Evolutionary conservation across 192 early-diverging fungal genomes (phyloP), one percentile per base, ranked within the genome.

Genomic region (Allomyces arbusculus): DNA sequence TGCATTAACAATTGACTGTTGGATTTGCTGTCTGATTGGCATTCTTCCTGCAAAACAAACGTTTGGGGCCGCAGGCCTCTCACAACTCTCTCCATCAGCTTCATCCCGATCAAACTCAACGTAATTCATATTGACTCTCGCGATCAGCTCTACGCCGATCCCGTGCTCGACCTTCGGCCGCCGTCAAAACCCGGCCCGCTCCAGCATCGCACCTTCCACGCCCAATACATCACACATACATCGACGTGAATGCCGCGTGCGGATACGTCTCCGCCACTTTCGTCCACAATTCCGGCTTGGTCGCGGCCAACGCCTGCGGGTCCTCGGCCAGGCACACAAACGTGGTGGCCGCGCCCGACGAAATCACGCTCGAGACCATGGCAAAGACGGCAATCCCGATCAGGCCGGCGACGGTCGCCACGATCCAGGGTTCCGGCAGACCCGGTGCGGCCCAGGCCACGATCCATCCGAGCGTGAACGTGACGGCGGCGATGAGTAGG

Each of bases 251-350:
- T 16, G 50, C 50, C 50, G 50, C 50, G 20, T 58, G 16, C 64
- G 72, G 74, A 68, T 77, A 74, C 4, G 67, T 65, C 68, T 69
- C 65, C 23, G 66, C 61, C 43, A 84, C 76, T 23, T 73, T 66
- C 28, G 76, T 63, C 62, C 72, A 84, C 25, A 85, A 72, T 16
- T 78, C 76, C 11, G 83, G 82, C 67, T 86, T 83, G n/a, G 84
- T 82, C 23, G 70, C 69, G 61, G 71, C 70, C 68, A 93, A 74
- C 7, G 86, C 85, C 8, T 80, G 75, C 8, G 89, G 91, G 67
- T 91, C 89, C 69, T 89, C 89, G 12, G 85, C 86, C 28, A 99
- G 68, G 68, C 92, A 94, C 1, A 99, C 94, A 81, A 94, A 97
- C 1, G 94, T 94, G 8, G 94, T 89, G 0, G 89, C 78, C 1